Percentiles rank a stretch among this genome's conserved stretches.
These are phyloP conservation scores for Colletotrichum sp. DNA, from an alignment of 2,329 filamentous ascomycete genomes.

Conservation along the genomic window DNA sequence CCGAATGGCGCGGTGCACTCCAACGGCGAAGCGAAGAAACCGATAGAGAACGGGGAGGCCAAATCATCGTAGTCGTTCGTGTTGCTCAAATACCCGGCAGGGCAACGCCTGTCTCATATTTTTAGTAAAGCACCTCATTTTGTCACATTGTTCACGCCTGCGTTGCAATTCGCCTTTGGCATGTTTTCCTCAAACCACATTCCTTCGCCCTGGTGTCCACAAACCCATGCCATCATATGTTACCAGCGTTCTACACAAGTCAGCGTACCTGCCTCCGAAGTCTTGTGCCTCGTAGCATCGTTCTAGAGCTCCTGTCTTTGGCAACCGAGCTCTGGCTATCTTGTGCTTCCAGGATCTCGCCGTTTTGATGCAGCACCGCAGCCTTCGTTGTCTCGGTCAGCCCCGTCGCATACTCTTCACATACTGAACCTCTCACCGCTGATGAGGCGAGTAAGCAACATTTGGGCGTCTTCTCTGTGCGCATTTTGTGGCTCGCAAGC, in stretches of 20 bases:
- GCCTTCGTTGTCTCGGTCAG: neutral
- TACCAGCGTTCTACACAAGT: neutral
- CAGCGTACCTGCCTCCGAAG: neutral
- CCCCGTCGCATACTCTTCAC: neutral
- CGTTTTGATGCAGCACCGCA: neutral
- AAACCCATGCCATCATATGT: neutral
- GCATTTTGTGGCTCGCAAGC: neutral
- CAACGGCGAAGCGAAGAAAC: neutral
- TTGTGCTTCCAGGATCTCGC: neutral
- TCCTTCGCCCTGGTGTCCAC: neutral
- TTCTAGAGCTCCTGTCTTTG: neutral
- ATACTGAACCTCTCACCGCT: neutral
- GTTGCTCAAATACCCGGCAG: constrained; percentile 20
- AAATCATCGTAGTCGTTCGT: constrained; percentile 9
- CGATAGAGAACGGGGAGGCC: neutral
- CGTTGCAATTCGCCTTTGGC: neutral
- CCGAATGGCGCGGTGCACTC: neutral
- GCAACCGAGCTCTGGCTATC: neutral
- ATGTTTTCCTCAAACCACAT: neutral
- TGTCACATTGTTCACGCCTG: neutral
- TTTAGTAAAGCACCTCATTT: constrained; percentile 9
- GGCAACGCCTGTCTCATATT: constrained; percentile 17
- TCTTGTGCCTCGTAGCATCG: neutral
- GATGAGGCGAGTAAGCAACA: neutral
- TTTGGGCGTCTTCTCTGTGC: neutral